Percentiles rank a stretch among this genome's conserved stretches.
These are phyloP conservation scores for Obba rivulosa DNA, from an alignment of 768 basidiomycete genomes.

Conservation along the genomic window DNA sequence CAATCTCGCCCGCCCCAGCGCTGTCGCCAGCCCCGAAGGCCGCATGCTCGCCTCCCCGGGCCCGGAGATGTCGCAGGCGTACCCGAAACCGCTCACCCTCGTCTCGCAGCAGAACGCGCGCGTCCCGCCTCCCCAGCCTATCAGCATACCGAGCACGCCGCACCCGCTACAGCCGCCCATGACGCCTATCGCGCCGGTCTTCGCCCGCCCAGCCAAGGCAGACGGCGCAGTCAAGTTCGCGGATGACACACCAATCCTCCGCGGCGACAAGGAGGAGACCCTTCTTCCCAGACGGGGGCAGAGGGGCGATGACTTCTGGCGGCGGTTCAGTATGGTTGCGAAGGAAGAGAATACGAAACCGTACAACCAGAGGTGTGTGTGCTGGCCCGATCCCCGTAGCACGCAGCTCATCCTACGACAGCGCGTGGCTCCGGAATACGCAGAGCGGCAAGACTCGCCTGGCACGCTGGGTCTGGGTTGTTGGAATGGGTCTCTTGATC, in stretches of 20 bases:
- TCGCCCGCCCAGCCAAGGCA: constrained; percentile 53
- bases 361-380: constrained; percentile 41
- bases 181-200: constrained; percentile 75
- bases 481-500: constrained; percentile 54
- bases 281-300: constrained; percentile 64
- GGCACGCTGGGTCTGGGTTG: constrained; percentile 66
- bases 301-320: constrained; percentile 82
- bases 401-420: background rate
- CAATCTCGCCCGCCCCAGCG: constrained; percentile 47
- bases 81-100: constrained; percentile 19
- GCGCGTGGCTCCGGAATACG: constrained; percentile 63
- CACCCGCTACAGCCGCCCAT: constrained; percentile 74
- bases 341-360: constrained; percentile 51
- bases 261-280: constrained; percentile 63
- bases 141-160: constrained; percentile 46
- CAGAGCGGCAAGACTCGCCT: constrained; percentile 45
- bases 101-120: constrained; percentile 23
- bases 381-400: background rate
- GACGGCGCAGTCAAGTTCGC: constrained; percentile 42
- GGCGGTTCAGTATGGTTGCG: constrained; percentile 79
- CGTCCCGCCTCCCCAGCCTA: constrained; percentile 23
- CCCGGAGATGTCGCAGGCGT: constrained; percentile 15
- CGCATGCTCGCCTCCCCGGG: constrained; percentile 27
- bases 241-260: constrained; percentile 51
- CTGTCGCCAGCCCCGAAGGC: constrained; percentile 32